Base-by-base conservation (phyloP, 257 asterid genomes). In the Oldenlandia corymbosa region DNA sequence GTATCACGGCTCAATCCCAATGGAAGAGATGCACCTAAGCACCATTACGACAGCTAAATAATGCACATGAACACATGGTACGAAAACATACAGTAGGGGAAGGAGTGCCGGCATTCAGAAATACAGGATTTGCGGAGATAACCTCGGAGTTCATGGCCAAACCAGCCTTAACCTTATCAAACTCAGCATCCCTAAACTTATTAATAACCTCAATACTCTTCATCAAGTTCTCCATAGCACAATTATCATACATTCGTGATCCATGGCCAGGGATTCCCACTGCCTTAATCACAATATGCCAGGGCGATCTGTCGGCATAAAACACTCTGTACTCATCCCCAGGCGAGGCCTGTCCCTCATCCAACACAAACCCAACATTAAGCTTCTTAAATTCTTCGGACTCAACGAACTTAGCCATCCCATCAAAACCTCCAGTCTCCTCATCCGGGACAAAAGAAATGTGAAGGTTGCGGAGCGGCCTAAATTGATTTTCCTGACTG, bases 271-370 rank as follows among this genome's bases (percentile, higher is more conserved):
- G 97, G 30, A 28, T 24, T 47, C 99, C 99, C 7, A 28, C 55
- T 0, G 95, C 90, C 79, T 71, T 85, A 57, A 93, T 83, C 73
- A 89, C 95, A 67, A 84, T 61, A 77, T 88, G 78, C 99, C 99
- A 89, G 4, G 95, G 97, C 12, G 83, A 48, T 8, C 99, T 72
- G 32, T 93, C 99, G 0, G 99, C 97, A 10, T 84, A 93, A 71
- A 93, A 89, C 46, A 90, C 96, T 41, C 99, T 77, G 63, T 75
- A 93, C 72, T 93, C 95, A 61, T 92, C 97, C 21, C 21, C 72
- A 37, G 81, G 69, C 20, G 97, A 88, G 5, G 97, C 89, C 67
- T 92, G 99, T 60, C 99, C 99, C 70, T 89, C 99, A 70, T 93
- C 99, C 84, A 93, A 47, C 68, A 84, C 76, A 75, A 89, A 87